Evolutionary conservation across 2,329 filamentous ascomycete species (phyloP).

Genomic region (Colletotrichum sansevieriae): DNA sequence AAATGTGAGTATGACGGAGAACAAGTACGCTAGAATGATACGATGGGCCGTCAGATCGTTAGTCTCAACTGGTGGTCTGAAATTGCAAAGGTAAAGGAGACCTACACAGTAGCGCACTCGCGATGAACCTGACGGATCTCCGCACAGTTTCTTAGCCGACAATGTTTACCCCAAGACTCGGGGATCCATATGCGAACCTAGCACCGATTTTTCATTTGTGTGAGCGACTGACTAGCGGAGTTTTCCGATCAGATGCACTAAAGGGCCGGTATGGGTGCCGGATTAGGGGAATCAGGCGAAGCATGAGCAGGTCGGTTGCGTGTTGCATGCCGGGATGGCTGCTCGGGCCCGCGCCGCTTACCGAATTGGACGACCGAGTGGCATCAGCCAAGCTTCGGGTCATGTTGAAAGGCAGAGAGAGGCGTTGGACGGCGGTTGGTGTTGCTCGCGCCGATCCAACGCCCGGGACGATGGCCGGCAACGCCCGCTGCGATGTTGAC

Average conservation of each 20-base stretch:
- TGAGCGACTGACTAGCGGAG: neutral
- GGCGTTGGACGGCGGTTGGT: slow-evolving; percentile 1
- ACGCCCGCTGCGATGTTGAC: too few species aligned
- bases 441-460: too few species aligned
- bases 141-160: slow-evolving; percentile 16
- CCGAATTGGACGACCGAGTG: slow-evolving; percentile 14
- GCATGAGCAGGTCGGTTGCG: neutral
- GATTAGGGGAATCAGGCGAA: slow-evolving; percentile 2
- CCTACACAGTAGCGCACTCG: slow-evolving; percentile 5
- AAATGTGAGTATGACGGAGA: slow-evolving; percentile 2
- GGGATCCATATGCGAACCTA: neutral
- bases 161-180: slow-evolving; percentile 17
- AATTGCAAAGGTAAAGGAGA: neutral
- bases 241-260: neutral
- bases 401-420: neutral
- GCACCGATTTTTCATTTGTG: slow-evolving; percentile 16
- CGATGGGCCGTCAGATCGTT: neutral
- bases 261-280: neutral
- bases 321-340: neutral
- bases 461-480: too few species aligned
- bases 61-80: neutral
- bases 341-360: slow-evolving; percentile 11
- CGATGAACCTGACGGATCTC: slow-evolving; percentile 30
- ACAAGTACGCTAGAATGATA: neutral
- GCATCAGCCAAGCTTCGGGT: slow-evolving; percentile 34